phyloP scores from a whole-genome alignment of 805 yeast species.

The Ogataea degrootiae region DNA sequence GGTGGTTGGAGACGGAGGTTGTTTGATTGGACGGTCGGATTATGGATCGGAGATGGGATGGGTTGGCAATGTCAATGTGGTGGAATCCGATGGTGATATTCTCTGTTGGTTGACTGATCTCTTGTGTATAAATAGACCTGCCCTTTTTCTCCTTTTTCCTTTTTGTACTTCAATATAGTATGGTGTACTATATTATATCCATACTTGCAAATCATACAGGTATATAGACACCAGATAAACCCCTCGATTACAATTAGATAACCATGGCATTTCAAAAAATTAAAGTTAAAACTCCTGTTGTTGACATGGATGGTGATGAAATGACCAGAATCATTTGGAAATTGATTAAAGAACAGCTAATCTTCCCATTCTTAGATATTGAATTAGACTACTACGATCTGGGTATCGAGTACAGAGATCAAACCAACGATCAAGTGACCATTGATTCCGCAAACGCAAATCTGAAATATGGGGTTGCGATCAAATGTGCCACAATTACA shows the following conservation, averaged over 20 bases:
- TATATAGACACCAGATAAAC: no score
- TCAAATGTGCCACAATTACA: slow-evolving; percentile 98
- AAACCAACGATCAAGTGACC: slow-evolving; percentile 85
- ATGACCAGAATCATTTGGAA: slow-evolving; percentile 97
- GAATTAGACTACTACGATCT: slow-evolving; percentile 91
- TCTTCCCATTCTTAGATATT: slow-evolving; percentile 78
- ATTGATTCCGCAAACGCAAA: slow-evolving; percentile 88
- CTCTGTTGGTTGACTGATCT: no score
- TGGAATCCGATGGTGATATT: no score
- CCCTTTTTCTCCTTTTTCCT: no score
- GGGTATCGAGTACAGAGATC: slow-evolving; percentile 80
- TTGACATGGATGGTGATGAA: slow-evolving; percentile 97
- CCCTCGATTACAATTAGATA: not conserved
- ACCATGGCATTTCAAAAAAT: slow-evolving; percentile 43
- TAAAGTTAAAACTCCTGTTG: slow-evolving; percentile 81
- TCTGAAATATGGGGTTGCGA: slow-evolving; percentile 83
- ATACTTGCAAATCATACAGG: no score
- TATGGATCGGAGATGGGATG: no score
- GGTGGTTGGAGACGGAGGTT: no score
- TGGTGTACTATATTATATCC: no score
- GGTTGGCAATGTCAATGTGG: no score
- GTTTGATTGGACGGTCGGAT: no score
- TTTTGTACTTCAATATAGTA: no score
- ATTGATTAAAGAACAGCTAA: slow-evolving; percentile 77
- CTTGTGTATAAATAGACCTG: no score